A percentile compares a stretch with the other conserved stretches of the same genome.
These are phyloP conservation scores for Lentinula boryana DNA, from an alignment of 768 basidiomycete species.

Conservation along the genomic window DNA sequence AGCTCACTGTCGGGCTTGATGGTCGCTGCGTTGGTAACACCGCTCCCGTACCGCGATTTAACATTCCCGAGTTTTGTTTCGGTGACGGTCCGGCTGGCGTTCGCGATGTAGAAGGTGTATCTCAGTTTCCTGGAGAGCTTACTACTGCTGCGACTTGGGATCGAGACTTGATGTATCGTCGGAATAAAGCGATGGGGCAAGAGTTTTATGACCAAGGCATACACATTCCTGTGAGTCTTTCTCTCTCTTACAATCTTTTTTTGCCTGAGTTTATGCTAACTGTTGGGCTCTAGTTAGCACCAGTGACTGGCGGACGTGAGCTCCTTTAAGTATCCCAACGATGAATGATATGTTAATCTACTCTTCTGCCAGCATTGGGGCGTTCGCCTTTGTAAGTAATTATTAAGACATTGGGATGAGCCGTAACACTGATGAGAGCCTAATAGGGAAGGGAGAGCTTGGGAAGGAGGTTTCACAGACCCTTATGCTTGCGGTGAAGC, in stretches of 20 bases:
- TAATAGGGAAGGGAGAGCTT: neutral
- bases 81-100: neutral
- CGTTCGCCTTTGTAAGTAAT: neutral
- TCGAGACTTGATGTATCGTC: constrained; percentile 34
- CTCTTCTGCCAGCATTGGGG: neutral
- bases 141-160: constrained; percentile 18
- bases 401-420: neutral
- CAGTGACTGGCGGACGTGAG: constrained; percentile 19
- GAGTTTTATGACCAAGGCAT: constrained; percentile 44
- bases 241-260: neutral
- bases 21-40: neutral
- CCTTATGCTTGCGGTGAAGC: constrained; percentile 25
- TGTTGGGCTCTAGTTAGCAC: constrained; percentile 11
- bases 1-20: neutral
- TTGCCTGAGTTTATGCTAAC: too few species aligned
- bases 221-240: constrained; percentile 22
- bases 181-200: constrained; percentile 36
- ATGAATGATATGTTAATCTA: neutral
- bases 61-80: neutral
- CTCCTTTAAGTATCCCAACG: neutral
- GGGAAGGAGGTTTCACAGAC: constrained; percentile 32
- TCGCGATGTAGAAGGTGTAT: neutral
- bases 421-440: too few species aligned
- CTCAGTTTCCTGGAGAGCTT: constrained; percentile 1
- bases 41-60: neutral